Base-by-base conservation (phyloP, 768 basidiomycete species). In the Boletus rubropictus region DNA sequence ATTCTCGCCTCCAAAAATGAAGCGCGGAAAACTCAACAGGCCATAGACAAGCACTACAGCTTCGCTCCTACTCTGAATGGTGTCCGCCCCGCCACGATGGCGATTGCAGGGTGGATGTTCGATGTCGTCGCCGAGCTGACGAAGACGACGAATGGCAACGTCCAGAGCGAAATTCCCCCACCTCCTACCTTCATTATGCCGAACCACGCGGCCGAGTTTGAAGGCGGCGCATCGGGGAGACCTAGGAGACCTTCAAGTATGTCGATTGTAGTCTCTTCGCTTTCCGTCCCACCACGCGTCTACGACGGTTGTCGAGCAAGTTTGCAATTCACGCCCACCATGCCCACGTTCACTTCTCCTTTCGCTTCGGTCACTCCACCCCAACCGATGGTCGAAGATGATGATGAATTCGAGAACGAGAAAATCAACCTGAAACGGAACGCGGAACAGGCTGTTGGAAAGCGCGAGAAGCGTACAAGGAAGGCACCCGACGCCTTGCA, bases 91-190 rank as follows among this genome's bases (percentile, higher is more conserved):
- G 59, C 81, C 35, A 80, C 84, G 0, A 59, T 37, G 50, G 46
- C 42, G 5, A 68, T 84, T 20, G 81, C 82, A n/a, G 80, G 79
- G 53, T 90, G 89, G 89, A 89, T 89, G 88, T 78, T 88, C 48
- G 86, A 91, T 31, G 87, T 76, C 47, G 74, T 90, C 29, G 74
- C 79, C 0, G 86, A 86, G 39, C 66, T 89, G 17, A 81, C 82
- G 1, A 67, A 64, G 42, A 56, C 65, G 4, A 49, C 42, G 3
- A 40, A 48, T 21, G 35, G 8, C 14, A 36, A 25, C 8, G n/a
- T 9, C 3, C 43, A 25, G 5, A 31, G 49, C 2, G 35, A 50
- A 14, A 15, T 39, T 40, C 58, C 63, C 4, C 51, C 58, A 5
- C 44, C 49, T 9, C 58, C 68, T 3, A 21, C 60, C 48, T 24